Conservation (phyloP, 2,329 filamentous ascomycete species). For the Colletotrichum higginsianum region DNA sequence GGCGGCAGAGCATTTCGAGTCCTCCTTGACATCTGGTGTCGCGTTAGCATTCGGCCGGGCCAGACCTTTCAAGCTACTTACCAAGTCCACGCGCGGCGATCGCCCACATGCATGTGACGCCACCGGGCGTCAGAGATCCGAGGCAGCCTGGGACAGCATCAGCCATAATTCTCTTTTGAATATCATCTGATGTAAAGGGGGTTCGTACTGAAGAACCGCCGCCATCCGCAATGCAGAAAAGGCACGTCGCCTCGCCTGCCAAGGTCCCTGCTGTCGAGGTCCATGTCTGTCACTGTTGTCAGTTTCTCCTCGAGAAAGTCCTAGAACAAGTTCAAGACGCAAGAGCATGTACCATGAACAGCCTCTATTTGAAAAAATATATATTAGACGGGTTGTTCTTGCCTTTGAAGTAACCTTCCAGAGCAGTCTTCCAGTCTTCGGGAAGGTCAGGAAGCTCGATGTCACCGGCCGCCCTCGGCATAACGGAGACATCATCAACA, state of each 20-base stretch:
- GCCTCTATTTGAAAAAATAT: too few species aligned
- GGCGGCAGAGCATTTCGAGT: constrained; percentile 23
- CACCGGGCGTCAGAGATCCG: constrained; percentile 18
- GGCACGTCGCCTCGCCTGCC: constrained; percentile 25
- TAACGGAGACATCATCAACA: not conserved
- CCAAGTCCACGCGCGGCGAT: constrained; percentile 20
- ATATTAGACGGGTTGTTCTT: not conserved
- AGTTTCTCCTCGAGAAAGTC: not conserved
- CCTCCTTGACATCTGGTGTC: constrained; percentile 21
- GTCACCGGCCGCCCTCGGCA: not conserved
- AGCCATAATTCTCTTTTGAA: not conserved
- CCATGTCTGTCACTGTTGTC: not conserved
- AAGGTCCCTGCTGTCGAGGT: constrained; percentile 12
- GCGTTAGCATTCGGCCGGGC: not conserved
- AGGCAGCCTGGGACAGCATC: constrained; percentile 4
- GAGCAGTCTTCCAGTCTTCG: constrained; percentile 18
- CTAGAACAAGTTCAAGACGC: not conserved
- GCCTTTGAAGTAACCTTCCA: constrained; percentile 23
- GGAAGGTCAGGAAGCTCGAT: constrained; percentile 23
- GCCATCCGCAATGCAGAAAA: constrained; percentile 27
- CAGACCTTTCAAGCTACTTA: not conserved
- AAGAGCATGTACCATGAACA: too few species aligned
- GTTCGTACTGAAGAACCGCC: constrained; percentile 21
- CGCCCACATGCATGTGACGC: constrained; percentile 31
- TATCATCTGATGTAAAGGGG: too few species aligned